These are phyloP conservation scores for Fusarium ramigenum DNA, from an alignment of 2,329 filamentous ascomycete genomes.

Conservation along the genomic window DNA sequence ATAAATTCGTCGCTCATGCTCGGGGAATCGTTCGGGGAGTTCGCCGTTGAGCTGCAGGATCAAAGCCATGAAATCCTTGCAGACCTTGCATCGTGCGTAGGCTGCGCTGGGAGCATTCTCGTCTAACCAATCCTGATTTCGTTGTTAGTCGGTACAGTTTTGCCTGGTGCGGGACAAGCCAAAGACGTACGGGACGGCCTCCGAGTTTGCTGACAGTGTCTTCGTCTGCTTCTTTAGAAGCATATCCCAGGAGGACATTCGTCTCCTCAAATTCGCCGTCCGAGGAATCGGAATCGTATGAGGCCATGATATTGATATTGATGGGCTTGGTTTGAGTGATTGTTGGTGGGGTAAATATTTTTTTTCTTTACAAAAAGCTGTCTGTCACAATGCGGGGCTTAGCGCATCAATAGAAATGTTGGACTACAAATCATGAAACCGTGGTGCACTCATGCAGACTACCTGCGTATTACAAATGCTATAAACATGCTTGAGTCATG, in stretches of 20 bases:
- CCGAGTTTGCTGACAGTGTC: slow-evolving; percentile 90
- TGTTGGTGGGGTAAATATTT: slow-evolving; percentile 54
- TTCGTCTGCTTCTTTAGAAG: slow-evolving; percentile 79
- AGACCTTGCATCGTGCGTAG: slow-evolving; percentile 86
- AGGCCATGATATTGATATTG: slow-evolving; percentile 63
- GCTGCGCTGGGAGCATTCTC: slow-evolving; percentile 75
- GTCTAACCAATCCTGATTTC: slow-evolving; percentile 81
- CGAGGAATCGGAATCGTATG: slow-evolving; percentile 88
- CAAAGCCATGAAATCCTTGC: slow-evolving; percentile 83
- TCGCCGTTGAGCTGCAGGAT: slow-evolving; percentile 93
- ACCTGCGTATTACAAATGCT: background rate
- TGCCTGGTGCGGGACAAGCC: background rate
- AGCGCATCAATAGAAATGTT: slow-evolving; percentile 29
- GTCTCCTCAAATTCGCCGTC: slow-evolving; percentile 80
- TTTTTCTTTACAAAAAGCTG: slow-evolving; percentile 44
- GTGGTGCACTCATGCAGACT: background rate
- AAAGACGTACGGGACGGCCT: slow-evolving; percentile 77
- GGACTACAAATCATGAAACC: background rate
- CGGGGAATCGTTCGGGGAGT: slow-evolving; percentile 84
- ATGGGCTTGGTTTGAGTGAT: slow-evolving; percentile 29
- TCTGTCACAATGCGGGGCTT: slow-evolving; percentile 46
- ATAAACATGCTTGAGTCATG: background rate
- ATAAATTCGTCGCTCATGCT: slow-evolving; percentile 88
- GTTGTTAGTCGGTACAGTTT: slow-evolving; percentile 29
- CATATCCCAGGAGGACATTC: slow-evolving; percentile 89